Conservation (phyloP, 176 grass and related monocot species). For the Hordeum vulgare region MorexV3_pseudomolecules_assembly NC_058518.1:249180477-249180976, state of each 20-base stretch:
- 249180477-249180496: neutral
- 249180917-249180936: conserved; percentile 40
- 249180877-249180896: neutral
- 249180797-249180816: neutral
- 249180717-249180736: neutral
- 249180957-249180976: conserved; percentile 58
- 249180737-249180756: neutral
- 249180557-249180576: too few species aligned
- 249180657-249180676: too few species aligned
- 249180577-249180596: too few species aligned
- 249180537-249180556: too few species aligned
- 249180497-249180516: neutral
- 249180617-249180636: too few species aligned
- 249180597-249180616: too few species aligned
- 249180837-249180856: neutral
- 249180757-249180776: neutral
- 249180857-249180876: neutral
- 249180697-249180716: too few species aligned
- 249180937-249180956: conserved; percentile 92
- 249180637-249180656: too few species aligned
- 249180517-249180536: too few species aligned
- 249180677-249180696: too few species aligned
- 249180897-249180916: neutral
- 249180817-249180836: neutral
- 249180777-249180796: neutral